phyloP scores from a whole-genome alignment of 257 asterid species.

The Thymus quinquecostatus region DNA sequence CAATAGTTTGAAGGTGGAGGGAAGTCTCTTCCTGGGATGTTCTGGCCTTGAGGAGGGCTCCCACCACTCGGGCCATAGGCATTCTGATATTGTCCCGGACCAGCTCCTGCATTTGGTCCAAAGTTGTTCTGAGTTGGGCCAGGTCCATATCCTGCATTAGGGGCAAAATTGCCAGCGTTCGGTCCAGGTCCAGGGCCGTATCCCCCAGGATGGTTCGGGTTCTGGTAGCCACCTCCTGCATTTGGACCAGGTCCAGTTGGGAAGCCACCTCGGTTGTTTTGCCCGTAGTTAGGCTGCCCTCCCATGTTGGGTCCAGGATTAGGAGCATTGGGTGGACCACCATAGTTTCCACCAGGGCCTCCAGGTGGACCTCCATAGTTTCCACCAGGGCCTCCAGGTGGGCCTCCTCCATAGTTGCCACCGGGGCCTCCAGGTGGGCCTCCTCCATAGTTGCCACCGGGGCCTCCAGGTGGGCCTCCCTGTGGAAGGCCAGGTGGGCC shows the following conservation, averaged over 20 bases:
- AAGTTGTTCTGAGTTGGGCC: constrained; percentile 29
- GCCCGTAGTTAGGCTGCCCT: constrained; percentile 38
- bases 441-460: constrained; percentile 28
- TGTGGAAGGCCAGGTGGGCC: constrained; percentile 36
- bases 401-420: constrained; percentile 34
- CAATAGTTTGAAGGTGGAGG: constrained; percentile 38
- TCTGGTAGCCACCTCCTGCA: constrained; percentile 27
- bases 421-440: constrained; percentile 43
- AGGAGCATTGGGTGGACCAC: not conserved
- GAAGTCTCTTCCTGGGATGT: constrained; percentile 59
- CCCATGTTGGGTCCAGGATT: constrained; percentile 45
- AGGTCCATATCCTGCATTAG: constrained; percentile 38
- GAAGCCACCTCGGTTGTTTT: constrained; percentile 36
- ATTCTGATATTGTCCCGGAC: constrained; percentile 44
- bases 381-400: not conserved
- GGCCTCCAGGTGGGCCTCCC: constrained; percentile 33
- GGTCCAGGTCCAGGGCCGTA: constrained; percentile 47
- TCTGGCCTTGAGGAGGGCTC: constrained; percentile 40
- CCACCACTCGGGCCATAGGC: constrained; percentile 40
- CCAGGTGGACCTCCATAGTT: not conserved
- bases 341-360: not conserved
- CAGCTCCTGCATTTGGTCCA: constrained; percentile 37
- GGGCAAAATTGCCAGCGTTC: too few relatives aligned
- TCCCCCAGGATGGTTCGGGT: constrained; percentile 35
- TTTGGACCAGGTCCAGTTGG: constrained; percentile 22